These are phyloP conservation scores for Metarhizium rileyi DNA, from an alignment of 2,329 filamentous ascomycete species.

Conservation along the genomic window DNA sequence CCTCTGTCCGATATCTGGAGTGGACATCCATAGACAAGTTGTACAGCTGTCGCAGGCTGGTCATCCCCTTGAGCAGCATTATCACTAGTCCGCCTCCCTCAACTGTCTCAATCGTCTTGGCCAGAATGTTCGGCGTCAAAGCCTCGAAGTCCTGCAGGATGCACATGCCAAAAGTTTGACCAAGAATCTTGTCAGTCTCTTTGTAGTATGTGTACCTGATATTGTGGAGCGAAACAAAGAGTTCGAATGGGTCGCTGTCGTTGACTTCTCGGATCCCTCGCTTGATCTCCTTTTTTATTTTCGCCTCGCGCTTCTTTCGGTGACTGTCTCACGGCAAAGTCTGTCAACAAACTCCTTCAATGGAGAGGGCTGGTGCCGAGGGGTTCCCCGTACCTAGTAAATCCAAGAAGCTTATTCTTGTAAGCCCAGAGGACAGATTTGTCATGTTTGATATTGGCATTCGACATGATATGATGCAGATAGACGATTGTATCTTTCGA, in stretches of 20 bases:
- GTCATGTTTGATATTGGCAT: conserved; percentile 75
- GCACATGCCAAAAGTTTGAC: conserved; percentile 97
- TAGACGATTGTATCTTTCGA: conserved; percentile 96
- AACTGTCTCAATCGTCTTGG: conserved; percentile 92
- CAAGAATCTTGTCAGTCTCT: conserved; percentile 96
- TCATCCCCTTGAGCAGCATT: conserved; percentile 90
- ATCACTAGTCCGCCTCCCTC: conserved; percentile 91
- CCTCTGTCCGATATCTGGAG: conserved; percentile 90
- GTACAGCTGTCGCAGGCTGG: conserved; percentile 92
- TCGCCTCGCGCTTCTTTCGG: conserved; percentile 94
- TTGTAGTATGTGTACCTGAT: conserved; percentile 99
- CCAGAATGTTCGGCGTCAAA: conserved; percentile 91
- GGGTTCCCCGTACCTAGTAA: conserved; percentile 51
- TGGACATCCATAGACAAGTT: conserved; percentile 97
- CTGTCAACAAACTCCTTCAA: neutral
- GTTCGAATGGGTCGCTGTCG: conserved; percentile 88
- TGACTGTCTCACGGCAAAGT: conserved; percentile 43
- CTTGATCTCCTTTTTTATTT: conserved; percentile 98
- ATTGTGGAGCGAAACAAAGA: conserved; percentile 92
- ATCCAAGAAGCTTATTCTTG: conserved; percentile 93
- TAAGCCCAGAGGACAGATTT: conserved; percentile 98
- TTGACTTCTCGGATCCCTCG: conserved; percentile 87
- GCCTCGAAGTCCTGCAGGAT: conserved; percentile 98
- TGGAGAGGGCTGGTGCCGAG: neutral
- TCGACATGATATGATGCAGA: conserved; percentile 83